Evolutionary conservation across 106 monocot genomes (phyloP).

Genomic region (Dactylorhiza incarnata): DNA sequence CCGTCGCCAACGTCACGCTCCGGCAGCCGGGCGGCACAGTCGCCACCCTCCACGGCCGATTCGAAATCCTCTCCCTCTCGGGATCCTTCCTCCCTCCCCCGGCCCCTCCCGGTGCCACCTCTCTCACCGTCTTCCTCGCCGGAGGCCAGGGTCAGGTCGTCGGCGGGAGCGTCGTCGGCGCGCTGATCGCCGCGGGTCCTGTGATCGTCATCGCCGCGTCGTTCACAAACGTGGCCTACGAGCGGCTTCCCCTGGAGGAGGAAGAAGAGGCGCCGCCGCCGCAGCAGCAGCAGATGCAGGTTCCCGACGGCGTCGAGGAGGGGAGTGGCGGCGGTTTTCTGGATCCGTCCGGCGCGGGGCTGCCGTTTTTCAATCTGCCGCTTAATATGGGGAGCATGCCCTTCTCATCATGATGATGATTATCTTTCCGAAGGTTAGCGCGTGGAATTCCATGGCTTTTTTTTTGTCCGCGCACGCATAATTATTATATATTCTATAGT

Average conservation of each 20-base stretch:
- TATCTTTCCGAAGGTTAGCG: background rate
- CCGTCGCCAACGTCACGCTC: constrained; percentile 9
- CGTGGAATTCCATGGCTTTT: background rate
- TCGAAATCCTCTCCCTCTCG: constrained; percentile 12
- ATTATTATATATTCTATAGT: background rate
- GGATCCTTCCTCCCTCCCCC: constrained; percentile 12
- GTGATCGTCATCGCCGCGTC: constrained; percentile 9
- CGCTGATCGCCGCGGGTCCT: constrained; percentile 2
- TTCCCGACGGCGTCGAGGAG: background rate
- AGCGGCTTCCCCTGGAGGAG: constrained; percentile 4
- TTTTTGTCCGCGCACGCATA: background rate
- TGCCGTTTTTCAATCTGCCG: constrained; percentile 13
- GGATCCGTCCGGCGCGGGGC: background rate
- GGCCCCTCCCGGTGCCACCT: background rate
- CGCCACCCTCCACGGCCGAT: constrained; percentile 5
- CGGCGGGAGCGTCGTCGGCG: constrained; percentile 3
- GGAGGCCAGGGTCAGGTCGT: constrained; percentile 12
- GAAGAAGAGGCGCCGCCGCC: constrained; percentile 2
- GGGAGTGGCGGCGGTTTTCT: background rate
- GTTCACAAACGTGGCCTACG: constrained; percentile 15
- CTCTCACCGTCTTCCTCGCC: constrained; percentile 8
- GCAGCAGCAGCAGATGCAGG: background rate
- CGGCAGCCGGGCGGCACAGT: background rate
- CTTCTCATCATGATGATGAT: background rate
- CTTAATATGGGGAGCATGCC: background rate